phyloP scores from a whole-genome alignment of 139 green algal species.

The Coelastrella sp. region DNA sequence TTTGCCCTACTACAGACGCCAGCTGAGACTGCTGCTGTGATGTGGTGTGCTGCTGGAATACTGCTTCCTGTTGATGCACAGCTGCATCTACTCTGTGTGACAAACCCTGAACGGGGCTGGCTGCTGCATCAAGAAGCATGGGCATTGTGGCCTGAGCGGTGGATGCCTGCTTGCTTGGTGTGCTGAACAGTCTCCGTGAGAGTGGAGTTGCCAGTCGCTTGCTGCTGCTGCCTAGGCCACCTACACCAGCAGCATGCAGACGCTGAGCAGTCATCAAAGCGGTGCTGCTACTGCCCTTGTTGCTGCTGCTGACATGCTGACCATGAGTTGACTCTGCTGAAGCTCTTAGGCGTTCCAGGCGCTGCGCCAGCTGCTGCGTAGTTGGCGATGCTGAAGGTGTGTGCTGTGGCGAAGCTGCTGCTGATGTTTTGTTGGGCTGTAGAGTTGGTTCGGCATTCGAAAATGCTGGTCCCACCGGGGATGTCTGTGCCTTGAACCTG shows the following conservation, averaged over 20 bases:
- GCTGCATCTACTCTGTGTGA: too few relatives aligned
- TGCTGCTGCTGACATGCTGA: neutral
- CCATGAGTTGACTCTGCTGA: too few relatives aligned
- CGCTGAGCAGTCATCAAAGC: neutral
- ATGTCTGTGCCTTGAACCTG: too few relatives aligned
- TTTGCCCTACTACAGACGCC: neutral
- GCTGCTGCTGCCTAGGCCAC: neutral
- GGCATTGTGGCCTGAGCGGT: neutral
- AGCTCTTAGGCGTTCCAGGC: neutral
- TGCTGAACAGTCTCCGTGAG: neutral
- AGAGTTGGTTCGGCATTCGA: too few relatives aligned
- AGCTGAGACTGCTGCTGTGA: slow-evolving; percentile 29
- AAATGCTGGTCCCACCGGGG: too few relatives aligned
- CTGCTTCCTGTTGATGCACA: neutral
- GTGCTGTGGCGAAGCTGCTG: too few relatives aligned
- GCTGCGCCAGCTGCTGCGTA: neutral
- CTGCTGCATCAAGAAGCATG: neutral
- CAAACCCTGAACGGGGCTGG: neutral
- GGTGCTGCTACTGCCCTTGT: neutral
- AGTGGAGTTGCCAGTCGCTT: neutral
- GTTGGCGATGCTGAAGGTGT: too few relatives aligned
- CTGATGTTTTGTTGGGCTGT: too few relatives aligned
- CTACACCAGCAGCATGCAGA: neutral
- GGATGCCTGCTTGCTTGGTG: neutral
- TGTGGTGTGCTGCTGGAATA: neutral